Conservation (phyloP, 257 asterid genomes). For the Ophiorrhiza pumila region DNA sequence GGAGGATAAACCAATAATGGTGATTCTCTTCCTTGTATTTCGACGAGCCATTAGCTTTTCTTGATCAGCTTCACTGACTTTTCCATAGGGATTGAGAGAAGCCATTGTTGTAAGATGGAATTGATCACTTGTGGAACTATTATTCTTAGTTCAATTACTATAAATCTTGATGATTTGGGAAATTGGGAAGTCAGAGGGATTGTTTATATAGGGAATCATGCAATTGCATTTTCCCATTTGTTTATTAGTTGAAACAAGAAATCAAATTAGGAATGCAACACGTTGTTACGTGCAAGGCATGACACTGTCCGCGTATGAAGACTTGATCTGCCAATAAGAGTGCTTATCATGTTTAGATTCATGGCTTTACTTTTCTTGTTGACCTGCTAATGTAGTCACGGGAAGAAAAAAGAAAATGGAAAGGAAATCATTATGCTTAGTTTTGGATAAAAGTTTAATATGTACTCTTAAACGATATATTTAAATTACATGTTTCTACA, state of each 20-base stretch:
- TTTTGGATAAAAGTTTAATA: too few relatives aligned
- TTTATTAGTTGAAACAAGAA: neutral
- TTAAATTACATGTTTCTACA: too few relatives aligned
- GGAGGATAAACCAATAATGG: slow-evolving; percentile 46
- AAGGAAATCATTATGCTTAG: too few relatives aligned
- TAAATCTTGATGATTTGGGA: neutral
- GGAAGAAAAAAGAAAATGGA: too few relatives aligned
- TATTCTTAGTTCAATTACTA: neutral
- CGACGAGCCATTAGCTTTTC: slow-evolving; percentile 48
- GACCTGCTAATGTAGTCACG: too few relatives aligned
- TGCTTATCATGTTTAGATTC: neutral
- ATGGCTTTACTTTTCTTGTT: too few relatives aligned
- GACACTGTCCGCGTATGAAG: neutral
- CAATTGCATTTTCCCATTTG: neutral
- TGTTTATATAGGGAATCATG: slow-evolving; percentile 5
- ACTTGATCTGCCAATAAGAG: neutral
- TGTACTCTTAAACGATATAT: too few relatives aligned
- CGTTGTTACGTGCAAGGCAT: slow-evolving; percentile 5
- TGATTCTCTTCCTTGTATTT: slow-evolving; percentile 47
- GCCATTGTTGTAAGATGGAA: slow-evolving; percentile 27
- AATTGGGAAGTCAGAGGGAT: neutral
- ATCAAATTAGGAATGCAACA: neutral
- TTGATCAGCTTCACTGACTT: slow-evolving; percentile 56
- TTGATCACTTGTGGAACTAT: neutral
- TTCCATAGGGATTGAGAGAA: slow-evolving; percentile 45